Evolutionary conservation across 2,329 filamentous ascomycete species (phyloP).

Genomic region (Dothideomycetes sp.): DNA sequence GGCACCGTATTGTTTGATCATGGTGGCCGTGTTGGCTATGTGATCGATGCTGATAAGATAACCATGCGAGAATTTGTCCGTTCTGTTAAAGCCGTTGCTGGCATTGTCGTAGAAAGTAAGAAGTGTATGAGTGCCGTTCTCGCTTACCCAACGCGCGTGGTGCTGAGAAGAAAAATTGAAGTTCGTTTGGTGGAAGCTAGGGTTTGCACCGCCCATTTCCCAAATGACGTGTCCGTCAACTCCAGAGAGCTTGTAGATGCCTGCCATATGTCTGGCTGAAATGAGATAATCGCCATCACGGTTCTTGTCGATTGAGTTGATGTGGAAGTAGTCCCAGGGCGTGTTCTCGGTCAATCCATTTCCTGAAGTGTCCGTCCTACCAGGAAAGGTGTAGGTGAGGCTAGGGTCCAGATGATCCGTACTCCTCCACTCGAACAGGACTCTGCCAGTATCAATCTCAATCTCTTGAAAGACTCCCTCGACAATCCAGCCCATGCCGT

Average conservation of each 20-base stretch:
- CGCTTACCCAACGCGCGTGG: conserved; percentile 40
- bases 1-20: conserved; percentile 40
- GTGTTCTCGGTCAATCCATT: conserved; percentile 37
- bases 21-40: conserved; percentile 33
- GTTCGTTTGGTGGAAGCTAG: conserved; percentile 38
- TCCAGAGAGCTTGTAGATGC: conserved; percentile 41
- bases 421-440: conserved; percentile 52
- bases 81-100: conserved; percentile 39
- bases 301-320: conserved; percentile 46
- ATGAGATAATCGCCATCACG: conserved; percentile 40
- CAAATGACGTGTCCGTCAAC: conserved; percentile 40
- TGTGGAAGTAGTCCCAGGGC: conserved; percentile 48
- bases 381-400: conserved; percentile 38
- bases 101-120: conserved; percentile 49
- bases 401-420: conserved; percentile 47
- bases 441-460: conserved; percentile 44
- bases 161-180: conserved; percentile 46
- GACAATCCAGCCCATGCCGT: conserved; percentile 43
- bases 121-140: conserved; percentile 39
- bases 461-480: conserved; percentile 47
- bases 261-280: conserved; percentile 38
- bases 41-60: conserved; percentile 40
- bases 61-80: conserved; percentile 33
- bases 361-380: conserved; percentile 35
- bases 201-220: conserved; percentile 41